These are phyloP conservation scores for Zea luxurians DNA, from an alignment of 176 grass and related monocot species.

Conservation along the genomic window DNA sequence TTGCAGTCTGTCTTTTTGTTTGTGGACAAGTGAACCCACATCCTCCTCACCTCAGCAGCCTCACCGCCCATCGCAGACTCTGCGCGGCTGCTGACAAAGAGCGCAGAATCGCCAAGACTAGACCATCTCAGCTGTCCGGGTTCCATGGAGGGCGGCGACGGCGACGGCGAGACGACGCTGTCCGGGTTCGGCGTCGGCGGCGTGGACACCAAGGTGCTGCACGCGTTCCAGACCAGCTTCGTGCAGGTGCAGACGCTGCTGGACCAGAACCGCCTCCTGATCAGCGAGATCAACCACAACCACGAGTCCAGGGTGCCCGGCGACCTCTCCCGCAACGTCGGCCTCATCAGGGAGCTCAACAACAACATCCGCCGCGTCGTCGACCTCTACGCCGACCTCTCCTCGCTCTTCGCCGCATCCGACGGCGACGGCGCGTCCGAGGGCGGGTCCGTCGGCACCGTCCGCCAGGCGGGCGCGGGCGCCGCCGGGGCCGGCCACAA, in stretches of 20 bases:
- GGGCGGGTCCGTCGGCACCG: slow-evolving; percentile 48
- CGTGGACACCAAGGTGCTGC: slow-evolving; percentile 62
- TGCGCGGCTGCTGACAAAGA: too few relatives aligned
- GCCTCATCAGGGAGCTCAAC: slow-evolving; percentile 83
- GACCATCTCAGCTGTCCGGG: too few relatives aligned
- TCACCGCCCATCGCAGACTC: not conserved
- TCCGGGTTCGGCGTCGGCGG: slow-evolving; percentile 26
- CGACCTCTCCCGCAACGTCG: slow-evolving; percentile 70
- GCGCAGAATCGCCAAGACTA: not conserved
- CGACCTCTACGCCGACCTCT: slow-evolving; percentile 80
- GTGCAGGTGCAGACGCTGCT: slow-evolving; percentile 80
- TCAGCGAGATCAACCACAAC: slow-evolving; percentile 88
- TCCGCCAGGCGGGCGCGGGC: slow-evolving; percentile 39
- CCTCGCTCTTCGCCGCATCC: slow-evolving; percentile 57
- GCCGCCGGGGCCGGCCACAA: slow-evolving; percentile 48
- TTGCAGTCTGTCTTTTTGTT: too few relatives aligned
- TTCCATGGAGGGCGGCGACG: slow-evolving; percentile 46
- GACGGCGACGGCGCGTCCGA: slow-evolving; percentile 52
- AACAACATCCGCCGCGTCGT: slow-evolving; percentile 87
- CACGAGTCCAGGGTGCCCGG: slow-evolving; percentile 78
- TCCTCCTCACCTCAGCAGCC: not conserved
- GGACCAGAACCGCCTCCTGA: slow-evolving; percentile 70
- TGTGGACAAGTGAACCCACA: too few relatives aligned
- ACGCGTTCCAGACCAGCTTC: slow-evolving; percentile 81
- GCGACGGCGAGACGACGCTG: slow-evolving; percentile 26